A percentile compares a stretch with the other conserved stretches of the same genome.
These are phyloP conservation scores for Ramalina intermedia DNA, from an alignment of 495 filamentous ascomycete genomes.

Conservation along the genomic window DNA sequence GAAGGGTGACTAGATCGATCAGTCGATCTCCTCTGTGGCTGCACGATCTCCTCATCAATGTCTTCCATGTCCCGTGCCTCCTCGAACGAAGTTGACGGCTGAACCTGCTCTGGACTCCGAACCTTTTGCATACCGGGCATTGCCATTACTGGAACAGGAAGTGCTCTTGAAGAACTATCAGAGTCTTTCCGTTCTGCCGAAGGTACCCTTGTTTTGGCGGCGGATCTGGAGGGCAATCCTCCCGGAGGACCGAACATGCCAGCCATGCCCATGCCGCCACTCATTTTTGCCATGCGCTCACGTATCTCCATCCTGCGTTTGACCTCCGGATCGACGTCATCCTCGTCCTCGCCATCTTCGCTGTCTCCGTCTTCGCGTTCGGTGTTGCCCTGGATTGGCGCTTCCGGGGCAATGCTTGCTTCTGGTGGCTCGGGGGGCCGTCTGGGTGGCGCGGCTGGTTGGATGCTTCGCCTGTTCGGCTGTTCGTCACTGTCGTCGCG, in stretches of 20 bases:
- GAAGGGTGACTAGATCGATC: conserved; percentile 32
- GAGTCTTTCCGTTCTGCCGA: conserved; percentile 53
- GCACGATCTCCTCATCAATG: conserved; percentile 30
- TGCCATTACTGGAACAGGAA: conserved; percentile 66
- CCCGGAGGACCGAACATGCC: conserved; percentile 79
- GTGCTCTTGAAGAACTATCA: conserved; percentile 40
- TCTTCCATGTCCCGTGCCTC: conserved; percentile 44
- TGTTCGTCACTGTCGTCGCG: conserved; percentile 59
- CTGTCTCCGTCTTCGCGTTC: conserved; percentile 43
- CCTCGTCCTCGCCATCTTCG: conserved; percentile 66
- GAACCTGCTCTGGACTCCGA: conserved; percentile 28
- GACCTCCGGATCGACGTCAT: conserved; percentile 84
- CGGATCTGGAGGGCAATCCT: conserved; percentile 42
- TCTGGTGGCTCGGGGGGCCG: conserved; percentile 14
- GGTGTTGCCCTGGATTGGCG: conserved; percentile 29
- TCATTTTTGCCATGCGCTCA: conserved; percentile 96
- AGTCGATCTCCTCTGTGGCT: conserved; percentile 27
- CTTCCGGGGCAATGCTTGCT: conserved; percentile 11
- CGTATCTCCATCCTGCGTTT: conserved; percentile 77
- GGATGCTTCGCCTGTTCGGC: conserved; percentile 14
- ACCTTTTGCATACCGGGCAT: conserved; percentile 53
- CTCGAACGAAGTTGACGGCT: conserved; percentile 14
- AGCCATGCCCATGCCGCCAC: conserved; percentile 93
- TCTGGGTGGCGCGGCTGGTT: conserved; percentile 8
- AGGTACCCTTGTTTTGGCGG: conserved; percentile 37